Percentiles rank a stretch among this genome's conserved stretches.
These are phyloP conservation scores for Calocera viscosa DNA, from an alignment of 768 basidiomycete species.

Conservation along the genomic window DNA sequence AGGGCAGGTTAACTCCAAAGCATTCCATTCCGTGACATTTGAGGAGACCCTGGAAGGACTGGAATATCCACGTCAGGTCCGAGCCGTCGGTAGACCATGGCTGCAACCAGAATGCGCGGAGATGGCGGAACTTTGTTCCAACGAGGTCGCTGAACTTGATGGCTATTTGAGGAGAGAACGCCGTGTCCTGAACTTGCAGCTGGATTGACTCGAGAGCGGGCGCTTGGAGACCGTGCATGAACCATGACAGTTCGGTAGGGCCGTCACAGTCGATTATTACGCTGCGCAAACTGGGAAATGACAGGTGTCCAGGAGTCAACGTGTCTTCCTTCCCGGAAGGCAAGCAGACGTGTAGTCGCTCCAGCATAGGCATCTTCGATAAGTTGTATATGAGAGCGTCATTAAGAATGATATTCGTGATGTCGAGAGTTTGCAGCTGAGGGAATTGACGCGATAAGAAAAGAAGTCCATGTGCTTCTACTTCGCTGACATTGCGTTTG, in stretches of 20 bases:
- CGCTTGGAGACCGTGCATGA: slow-evolving; percentile 1
- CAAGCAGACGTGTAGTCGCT: background rate
- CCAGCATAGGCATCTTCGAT: slow-evolving; percentile 1
- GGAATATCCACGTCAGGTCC: background rate
- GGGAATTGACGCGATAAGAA: background rate
- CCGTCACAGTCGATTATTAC: background rate
- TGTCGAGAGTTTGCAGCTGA: background rate
- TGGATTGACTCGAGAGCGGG: background rate
- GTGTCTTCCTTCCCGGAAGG: background rate
- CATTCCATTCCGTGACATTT: background rate
- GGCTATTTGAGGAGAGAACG: background rate
- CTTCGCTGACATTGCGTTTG: background rate
- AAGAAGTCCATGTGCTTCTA: background rate
- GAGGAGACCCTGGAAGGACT: background rate
- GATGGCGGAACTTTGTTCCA: background rate
- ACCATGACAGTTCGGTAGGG: background rate
- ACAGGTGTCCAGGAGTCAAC: background rate
- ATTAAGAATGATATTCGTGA: background rate
- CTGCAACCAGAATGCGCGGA: background rate
- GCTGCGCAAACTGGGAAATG: background rate
- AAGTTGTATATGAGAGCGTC: background rate
- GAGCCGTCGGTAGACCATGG: background rate
- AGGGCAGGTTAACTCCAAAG: background rate
- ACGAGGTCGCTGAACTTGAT: background rate
- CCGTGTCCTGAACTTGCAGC: background rate